phyloP scores from a whole-genome alignment of 495 filamentous ascomycete species.

The Penicillium paradoxum region DNA sequence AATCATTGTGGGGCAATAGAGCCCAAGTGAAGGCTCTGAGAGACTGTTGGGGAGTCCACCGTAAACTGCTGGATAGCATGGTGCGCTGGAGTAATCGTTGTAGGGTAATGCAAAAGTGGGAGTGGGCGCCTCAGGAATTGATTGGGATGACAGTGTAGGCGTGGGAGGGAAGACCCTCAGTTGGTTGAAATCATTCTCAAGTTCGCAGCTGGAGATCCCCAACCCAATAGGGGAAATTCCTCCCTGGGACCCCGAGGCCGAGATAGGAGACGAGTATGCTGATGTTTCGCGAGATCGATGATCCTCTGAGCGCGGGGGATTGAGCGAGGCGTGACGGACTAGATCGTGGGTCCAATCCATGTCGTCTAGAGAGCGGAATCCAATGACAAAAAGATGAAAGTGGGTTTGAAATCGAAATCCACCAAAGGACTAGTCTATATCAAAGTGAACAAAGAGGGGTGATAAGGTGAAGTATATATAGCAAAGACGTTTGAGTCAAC shows the following conservation, averaged over 20 bases:
- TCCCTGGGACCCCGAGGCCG: conserved; percentile 11
- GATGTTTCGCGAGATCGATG: conserved; percentile 15
- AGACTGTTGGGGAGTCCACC: conserved; percentile 8
- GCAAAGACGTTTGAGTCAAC: conserved; percentile 15
- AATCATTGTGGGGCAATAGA: conserved; percentile 22
- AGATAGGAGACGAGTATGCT: conserved; percentile 20
- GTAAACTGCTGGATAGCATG: conserved; percentile 14
- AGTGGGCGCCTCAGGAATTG: conserved; percentile 12
- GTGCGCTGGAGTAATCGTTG: conserved; percentile 13
- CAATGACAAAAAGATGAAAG: conserved; percentile 2
- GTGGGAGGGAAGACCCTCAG: conserved; percentile 13
- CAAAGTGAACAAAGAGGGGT: conserved; percentile 1
- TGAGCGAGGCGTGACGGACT: conserved; percentile 3
- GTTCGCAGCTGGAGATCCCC: conserved; percentile 31
- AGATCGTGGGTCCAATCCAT: conserved; percentile 15
- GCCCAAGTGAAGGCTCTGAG: conserved; percentile 22
- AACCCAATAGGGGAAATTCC: conserved; percentile 19
- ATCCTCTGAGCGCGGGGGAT: conserved; percentile 13
- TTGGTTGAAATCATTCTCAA: conserved; percentile 15
- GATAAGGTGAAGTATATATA: conserved; percentile 23
- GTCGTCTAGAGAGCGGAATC: neutral
- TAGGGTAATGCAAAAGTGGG: conserved; percentile 14
- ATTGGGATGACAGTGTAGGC: conserved; percentile 17
- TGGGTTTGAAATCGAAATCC: conserved; percentile 3
- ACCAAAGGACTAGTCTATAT: conserved; percentile 11